Evolutionary conservation across 495 filamentous ascomycete genomes (phyloP).

Genomic region (Hyaloscypha hepaticicola): DNA sequence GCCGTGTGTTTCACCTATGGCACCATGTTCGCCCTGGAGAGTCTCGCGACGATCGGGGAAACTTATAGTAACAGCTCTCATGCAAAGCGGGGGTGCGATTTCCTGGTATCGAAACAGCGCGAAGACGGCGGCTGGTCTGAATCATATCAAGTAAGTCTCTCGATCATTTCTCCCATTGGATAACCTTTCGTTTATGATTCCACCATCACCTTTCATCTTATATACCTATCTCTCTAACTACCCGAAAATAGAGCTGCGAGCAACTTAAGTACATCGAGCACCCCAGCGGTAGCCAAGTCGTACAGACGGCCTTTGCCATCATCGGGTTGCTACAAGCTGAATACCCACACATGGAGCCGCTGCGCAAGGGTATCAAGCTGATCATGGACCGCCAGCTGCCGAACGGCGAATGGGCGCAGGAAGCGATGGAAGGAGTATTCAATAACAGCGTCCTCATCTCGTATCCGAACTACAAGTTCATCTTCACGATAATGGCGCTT

Average conservation of each 20-base stretch:
- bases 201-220: no score
- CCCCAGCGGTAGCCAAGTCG: no score
- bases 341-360: no score
- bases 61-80: slow-evolving; percentile 67
- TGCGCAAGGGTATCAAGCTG: slow-evolving; percentile 43
- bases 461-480: slow-evolving; percentile 81
- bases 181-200: no score
- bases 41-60: slow-evolving; percentile 75
- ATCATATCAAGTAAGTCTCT: slow-evolving; percentile 62
- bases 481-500: slow-evolving; percentile 71
- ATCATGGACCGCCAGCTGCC: slow-evolving; percentile 61
- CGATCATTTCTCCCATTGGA: no score
- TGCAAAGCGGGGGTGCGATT: slow-evolving; percentile 74
- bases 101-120: slow-evolving; percentile 77
- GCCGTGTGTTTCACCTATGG: slow-evolving; percentile 97
- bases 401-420: slow-evolving; percentile 74
- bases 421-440: slow-evolving; percentile 76
- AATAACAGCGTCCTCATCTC: slow-evolving; percentile 77
- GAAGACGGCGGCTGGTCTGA: slow-evolving; percentile 95
- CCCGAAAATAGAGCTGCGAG: no score
- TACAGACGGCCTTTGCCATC: no score
- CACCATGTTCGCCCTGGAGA: slow-evolving; percentile 88
- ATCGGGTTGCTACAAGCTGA: no score
- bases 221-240: no score
- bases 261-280: no score